Percentiles rank a stretch among this genome's conserved stretches.
Conservation (phyloP, 78 protist genomes). For the Planoprotostelium fungivorum region DNA sequence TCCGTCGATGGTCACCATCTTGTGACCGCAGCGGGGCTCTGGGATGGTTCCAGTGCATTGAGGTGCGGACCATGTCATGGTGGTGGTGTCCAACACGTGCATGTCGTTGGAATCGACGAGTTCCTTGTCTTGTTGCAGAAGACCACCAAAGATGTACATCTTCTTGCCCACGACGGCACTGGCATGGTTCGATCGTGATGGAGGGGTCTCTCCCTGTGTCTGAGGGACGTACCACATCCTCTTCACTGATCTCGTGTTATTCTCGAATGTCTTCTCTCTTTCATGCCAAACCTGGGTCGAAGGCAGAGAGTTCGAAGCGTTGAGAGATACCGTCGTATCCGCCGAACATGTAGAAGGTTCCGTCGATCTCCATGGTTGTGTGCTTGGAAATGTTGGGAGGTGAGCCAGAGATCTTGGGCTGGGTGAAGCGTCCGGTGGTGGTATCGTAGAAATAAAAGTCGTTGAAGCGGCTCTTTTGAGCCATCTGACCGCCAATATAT, state of each 20-base stretch:
- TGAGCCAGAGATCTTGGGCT: conserved; percentile 22
- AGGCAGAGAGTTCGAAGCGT: conserved; percentile 33
- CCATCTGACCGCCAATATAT: conserved; percentile 57
- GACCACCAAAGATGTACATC: conserved; percentile 59
- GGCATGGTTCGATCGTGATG: conserved; percentile 45
- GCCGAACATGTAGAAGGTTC: conserved; percentile 40
- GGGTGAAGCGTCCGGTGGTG: conserved; percentile 24
- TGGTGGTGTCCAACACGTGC: conserved; percentile 30
- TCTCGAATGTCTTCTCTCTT: conserved; percentile 9
- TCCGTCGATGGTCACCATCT: conserved; percentile 41
- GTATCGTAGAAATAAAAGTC: conserved; percentile 43
- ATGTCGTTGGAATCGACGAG: conserved; percentile 33
- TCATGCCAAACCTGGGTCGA: conserved; percentile 30
- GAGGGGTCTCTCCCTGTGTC: conserved; percentile 21
- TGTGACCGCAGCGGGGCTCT: conserved; percentile 47
- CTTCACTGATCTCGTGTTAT: background rate
- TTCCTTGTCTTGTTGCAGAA: background rate
- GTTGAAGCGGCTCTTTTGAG: conserved; percentile 43
- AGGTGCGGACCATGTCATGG: conserved; percentile 31
- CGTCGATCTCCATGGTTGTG: conserved; percentile 14
- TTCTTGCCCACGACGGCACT: conserved; percentile 26
- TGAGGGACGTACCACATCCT: background rate
- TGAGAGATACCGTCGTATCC: conserved; percentile 55
- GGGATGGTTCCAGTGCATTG: conserved; percentile 25
- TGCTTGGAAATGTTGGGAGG: conserved; percentile 47